Evolutionary conservation across 441 rosid species (phyloP).

Genomic region (Euphorbia schlechtendalii): DNA sequence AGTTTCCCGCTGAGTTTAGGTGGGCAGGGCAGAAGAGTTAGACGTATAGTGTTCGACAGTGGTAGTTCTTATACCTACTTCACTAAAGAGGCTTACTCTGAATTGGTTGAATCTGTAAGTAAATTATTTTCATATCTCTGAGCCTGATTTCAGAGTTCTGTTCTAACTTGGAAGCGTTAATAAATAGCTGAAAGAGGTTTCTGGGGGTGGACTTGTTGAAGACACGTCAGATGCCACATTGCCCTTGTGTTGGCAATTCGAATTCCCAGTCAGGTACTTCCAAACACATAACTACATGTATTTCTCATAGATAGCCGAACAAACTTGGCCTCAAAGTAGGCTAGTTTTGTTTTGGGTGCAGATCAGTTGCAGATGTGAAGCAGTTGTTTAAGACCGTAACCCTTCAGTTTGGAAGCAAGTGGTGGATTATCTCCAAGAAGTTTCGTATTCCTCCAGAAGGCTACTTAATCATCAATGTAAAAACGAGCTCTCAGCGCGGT

Average conservation of each 20-base stretch:
- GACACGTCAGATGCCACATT: slow-evolving; percentile 58
- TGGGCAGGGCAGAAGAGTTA: slow-evolving; percentile 10
- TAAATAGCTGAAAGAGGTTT: slow-evolving; percentile 56
- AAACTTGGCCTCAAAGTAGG: too few relatives aligned
- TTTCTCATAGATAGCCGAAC: too few relatives aligned
- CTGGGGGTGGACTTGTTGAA: slow-evolving; percentile 36
- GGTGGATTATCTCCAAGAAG: slow-evolving; percentile 73
- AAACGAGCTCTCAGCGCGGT: too few relatives aligned
- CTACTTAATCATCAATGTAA: slow-evolving; percentile 72
- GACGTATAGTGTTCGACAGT: too few relatives aligned
- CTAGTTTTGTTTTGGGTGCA: slow-evolving; percentile 26
- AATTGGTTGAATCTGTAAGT: too few relatives aligned
- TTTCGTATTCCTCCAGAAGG: slow-evolving; percentile 69
- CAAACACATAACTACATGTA: too few relatives aligned
- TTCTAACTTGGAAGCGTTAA: slow-evolving; percentile 13
- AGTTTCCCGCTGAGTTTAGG: slow-evolving; percentile 46
- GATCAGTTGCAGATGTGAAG: slow-evolving; percentile 57
- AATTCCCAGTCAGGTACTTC: too few relatives aligned
- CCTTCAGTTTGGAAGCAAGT: slow-evolving; percentile 74
- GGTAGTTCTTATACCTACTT: too few relatives aligned
- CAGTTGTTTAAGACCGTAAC: slow-evolving; percentile 67
- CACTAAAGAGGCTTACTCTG: too few relatives aligned
- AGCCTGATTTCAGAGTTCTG: background rate
- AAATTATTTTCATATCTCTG: too few relatives aligned
- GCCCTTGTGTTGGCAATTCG: slow-evolving; percentile 27